Percentiles rank a stretch among this genome's conserved stretches.
phyloP scores from a whole-genome alignment of 164 flowering plant species.

The Stephania japonica region DNA sequence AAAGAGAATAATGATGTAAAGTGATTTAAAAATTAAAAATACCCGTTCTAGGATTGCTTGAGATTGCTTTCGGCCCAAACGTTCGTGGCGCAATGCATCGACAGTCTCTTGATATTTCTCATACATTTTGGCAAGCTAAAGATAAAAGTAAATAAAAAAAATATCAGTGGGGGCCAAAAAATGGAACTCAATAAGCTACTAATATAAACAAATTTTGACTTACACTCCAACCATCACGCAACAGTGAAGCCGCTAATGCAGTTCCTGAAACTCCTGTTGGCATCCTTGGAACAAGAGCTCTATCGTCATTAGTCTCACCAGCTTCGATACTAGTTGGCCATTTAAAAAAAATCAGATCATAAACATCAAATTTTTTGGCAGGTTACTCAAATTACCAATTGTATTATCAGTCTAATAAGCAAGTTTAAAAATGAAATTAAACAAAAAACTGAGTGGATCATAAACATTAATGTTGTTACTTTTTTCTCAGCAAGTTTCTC shows the following conservation, averaged over 20 bases:
- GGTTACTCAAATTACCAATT: not conserved
- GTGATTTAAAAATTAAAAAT: slow-evolving; percentile 2
- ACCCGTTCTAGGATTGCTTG: slow-evolving; percentile 77
- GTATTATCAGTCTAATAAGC: not conserved
- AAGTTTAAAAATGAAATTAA: not conserved
- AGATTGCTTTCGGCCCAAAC: slow-evolving; percentile 73
- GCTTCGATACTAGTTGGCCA: slow-evolving; percentile 25
- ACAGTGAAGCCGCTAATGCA: slow-evolving; percentile 91
- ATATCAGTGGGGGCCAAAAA: not conserved
- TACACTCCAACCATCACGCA: slow-evolving; percentile 99
- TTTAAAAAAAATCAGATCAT: slow-evolving; percentile 22
- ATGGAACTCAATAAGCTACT: not conserved
- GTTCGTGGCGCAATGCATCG: slow-evolving; percentile 90
- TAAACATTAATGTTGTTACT: no score
- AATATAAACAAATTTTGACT: slow-evolving; percentile 23
- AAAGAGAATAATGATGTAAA: not conserved
- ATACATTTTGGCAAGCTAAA: slow-evolving; percentile 87
- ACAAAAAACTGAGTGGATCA: not conserved
- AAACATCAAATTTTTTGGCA: not conserved
- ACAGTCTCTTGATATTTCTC: slow-evolving; percentile 90
- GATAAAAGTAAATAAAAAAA: not conserved
- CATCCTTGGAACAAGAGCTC: slow-evolving; percentile 48
- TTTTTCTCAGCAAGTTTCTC: no score
- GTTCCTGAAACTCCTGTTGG: slow-evolving; percentile 90
- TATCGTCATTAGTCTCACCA: slow-evolving; percentile 28